Conservation (phyloP, 305 asterid genomes). For the Fraxinus sp. region DNA sequence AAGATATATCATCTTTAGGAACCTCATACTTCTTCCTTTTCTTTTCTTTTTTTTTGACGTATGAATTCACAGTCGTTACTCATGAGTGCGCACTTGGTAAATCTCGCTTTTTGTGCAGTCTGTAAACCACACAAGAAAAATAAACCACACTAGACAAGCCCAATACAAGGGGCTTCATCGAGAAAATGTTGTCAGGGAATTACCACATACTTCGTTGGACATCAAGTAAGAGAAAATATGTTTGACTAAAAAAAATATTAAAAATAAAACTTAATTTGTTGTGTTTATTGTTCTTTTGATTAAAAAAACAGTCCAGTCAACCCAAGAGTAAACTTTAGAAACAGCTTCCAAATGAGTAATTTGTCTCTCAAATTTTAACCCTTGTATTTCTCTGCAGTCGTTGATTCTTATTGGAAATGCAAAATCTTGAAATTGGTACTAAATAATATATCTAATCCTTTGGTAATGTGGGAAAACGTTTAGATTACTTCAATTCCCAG, state of each 20-base stretch:
- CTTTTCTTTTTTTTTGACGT: too few species aligned
- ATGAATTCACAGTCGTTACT: too few species aligned
- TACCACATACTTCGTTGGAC: background rate
- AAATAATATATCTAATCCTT: background rate
- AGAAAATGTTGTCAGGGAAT: too few species aligned
- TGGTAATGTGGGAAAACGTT: conserved; percentile 17
- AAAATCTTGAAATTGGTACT: conserved; percentile 24
- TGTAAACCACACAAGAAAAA: too few species aligned
- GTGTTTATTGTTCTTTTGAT: background rate
- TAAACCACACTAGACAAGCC: too few species aligned
- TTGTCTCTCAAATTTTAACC: conserved; percentile 21
- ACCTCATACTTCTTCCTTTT: background rate
- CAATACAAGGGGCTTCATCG: too few species aligned
- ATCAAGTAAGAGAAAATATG: background rate
- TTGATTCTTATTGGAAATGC: conserved; percentile 34
- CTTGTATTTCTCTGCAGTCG: conserved; percentile 14
- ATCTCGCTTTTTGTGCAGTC: too few species aligned
- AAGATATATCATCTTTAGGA: background rate
- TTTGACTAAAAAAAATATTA: conserved; percentile 3
- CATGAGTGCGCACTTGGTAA: too few species aligned
- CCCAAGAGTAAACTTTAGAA: background rate
- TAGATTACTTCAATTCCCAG: conserved; percentile 8
- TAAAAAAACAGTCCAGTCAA: conserved; percentile 13
- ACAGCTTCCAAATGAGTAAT: background rate
- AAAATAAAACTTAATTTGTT: background rate